These are phyloP conservation scores for Zygnema circumcarinatum DNA, from an alignment of 139 green algal species.

Conservation along the genomic window DNA sequence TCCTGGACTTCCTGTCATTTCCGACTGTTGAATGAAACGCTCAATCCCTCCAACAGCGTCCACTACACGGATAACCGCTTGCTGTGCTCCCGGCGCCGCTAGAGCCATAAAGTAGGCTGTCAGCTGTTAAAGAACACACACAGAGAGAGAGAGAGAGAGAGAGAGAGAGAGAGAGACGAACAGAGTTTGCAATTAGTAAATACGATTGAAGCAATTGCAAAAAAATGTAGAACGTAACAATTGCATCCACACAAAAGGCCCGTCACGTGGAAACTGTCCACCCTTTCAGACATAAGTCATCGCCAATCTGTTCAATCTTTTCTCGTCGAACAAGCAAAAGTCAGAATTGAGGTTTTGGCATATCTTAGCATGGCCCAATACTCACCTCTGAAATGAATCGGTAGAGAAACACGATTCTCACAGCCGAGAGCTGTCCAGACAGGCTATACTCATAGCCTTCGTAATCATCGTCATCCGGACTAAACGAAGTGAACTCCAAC, in stretches of 20 bases:
- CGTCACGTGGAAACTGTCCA: no score
- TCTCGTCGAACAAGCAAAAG: no score
- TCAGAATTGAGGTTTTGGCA: no score
- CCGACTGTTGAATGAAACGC: conserved; percentile 52
- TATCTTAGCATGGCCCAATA: no score
- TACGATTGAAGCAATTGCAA: no score
- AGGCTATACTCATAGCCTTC: conserved; percentile 69
- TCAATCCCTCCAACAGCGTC: conserved; percentile 49
- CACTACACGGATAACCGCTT: conserved; percentile 35
- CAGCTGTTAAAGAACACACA: conserved; percentile 46
- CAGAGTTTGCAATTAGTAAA: no score
- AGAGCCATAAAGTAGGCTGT: conserved; percentile 45
- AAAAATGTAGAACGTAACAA: no score
- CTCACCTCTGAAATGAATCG: conserved; percentile 78
- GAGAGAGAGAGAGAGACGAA: no score
- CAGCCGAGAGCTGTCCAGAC: conserved; percentile 70
- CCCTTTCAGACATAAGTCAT: no score
- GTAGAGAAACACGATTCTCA: conserved; percentile 87
- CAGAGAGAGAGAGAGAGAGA: conserved; percentile 2
- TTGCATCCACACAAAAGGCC: no score
- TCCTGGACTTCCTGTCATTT: conserved; percentile 56
- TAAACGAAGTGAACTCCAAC: conserved; percentile 52
- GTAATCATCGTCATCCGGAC: conserved; percentile 56
- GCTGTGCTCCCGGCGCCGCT: conserved; percentile 6
- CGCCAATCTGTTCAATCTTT: no score